phyloP scores from a whole-genome alignment of 2,329 filamentous ascomycete genomes.

The Beauveria sp. region DNA sequence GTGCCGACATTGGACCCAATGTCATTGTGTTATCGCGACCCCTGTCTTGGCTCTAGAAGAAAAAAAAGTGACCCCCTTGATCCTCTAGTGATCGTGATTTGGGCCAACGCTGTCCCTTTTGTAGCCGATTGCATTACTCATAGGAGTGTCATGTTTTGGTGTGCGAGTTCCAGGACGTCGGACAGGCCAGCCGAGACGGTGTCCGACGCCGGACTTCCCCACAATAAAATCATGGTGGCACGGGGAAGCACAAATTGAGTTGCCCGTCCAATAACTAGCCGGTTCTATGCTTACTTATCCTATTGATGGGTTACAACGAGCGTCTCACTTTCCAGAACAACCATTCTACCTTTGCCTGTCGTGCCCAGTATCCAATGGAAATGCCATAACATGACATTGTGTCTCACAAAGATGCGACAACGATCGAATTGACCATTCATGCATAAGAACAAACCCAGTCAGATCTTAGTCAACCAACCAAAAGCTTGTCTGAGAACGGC shows the following conservation, averaged over 20 bases:
- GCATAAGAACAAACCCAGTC: background rate
- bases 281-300: background rate
- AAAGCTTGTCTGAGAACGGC: conserved; percentile 2
- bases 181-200: conserved; percentile 1
- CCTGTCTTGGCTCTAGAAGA: background rate
- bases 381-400: background rate
- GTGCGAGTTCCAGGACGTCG: background rate
- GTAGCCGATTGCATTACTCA: conserved; percentile 8
- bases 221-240: background rate
- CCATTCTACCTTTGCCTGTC: background rate
- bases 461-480: conserved; percentile 4
- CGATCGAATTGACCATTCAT: background rate
- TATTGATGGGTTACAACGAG: background rate
- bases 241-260: background rate
- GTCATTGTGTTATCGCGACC: conserved; percentile 4
- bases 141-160: conserved; percentile 6
- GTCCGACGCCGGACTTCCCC: conserved; percentile 7
- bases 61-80: background rate
- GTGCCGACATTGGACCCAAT: background rate
- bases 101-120: background rate
- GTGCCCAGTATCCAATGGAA: background rate
- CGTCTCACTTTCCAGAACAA: background rate
- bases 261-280: background rate
- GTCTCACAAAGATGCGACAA: background rate
- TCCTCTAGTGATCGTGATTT: background rate